Base-by-base conservation (phyloP, 1,284 basidiomycete genomes). In the Cryptococcus sp. region DNA sequence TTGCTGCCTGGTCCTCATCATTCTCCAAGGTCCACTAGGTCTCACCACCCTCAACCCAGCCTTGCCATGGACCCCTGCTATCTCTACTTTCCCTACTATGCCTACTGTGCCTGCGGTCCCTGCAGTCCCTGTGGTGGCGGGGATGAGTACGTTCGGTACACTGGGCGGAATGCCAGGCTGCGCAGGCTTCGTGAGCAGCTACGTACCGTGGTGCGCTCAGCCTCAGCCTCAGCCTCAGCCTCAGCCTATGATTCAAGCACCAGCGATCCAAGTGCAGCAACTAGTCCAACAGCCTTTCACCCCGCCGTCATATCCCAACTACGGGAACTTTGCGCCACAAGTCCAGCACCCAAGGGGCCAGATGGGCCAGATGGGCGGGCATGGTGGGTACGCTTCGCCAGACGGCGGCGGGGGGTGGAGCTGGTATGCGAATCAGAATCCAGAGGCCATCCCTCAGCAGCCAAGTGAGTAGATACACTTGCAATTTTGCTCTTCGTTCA, bases 11-110 rank as follows among this genome's bases (percentile, higher is more conserved):
- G 66, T 71, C 15, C 54, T 73, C 45, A 72, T 73, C 62, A 72
- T 73, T 58, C 63, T 73, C 6, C 72, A 72, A 53, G 72, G 70
- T 48, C 72, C 72, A 1, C 50, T 73, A 16, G 72, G 69, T 26
- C 54, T 73, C 1, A 67, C 66, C 3, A 43, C 40, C 11, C 53
- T 57, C 16, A 34, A 48, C 10, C 15, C 47, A 2, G 15, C 11
- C 22, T 22, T 44, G 41, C 41, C 41, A 2, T 22, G n/a, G 22
- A 8, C 41, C 8, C 29, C 19, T 20, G 2, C 38, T 39, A 41
- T 46, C 53, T n/a, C 37, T 40, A 25, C 8, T 2, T 17, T 29
- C 34, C 46, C 26, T 17, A 6, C 25, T 3, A 45, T 19, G 4
- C 26, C 39, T 40, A 26, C 39, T 41, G 43, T 37, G 8, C 45